Evolutionary conservation across 2,329 filamentous ascomycete species (phyloP).

Genomic region (Aspergillus ibericus): DNA sequence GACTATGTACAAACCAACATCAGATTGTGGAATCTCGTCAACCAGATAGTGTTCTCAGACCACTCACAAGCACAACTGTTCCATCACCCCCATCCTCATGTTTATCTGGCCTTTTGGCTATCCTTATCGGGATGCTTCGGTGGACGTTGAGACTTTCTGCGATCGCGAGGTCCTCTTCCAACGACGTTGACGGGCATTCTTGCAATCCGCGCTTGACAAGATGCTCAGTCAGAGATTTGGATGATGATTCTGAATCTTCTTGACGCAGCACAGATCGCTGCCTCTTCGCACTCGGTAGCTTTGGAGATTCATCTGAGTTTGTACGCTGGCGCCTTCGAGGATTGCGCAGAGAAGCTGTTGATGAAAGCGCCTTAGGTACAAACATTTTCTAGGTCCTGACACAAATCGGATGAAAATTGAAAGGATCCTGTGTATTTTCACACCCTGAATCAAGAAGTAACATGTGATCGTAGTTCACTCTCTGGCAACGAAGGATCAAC

Average conservation of each 20-base stretch:
- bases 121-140: constrained; percentile 39
- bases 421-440: not conserved
- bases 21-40: constrained; percentile 5
- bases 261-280: constrained; percentile 46
- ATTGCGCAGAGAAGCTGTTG: constrained; percentile 32
- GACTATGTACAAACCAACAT: constrained; percentile 54
- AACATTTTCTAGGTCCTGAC: constrained; percentile 34
- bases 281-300: constrained; percentile 48
- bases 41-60: not conserved
- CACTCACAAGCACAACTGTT: constrained; percentile 39
- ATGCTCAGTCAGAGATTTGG: constrained; percentile 20
- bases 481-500: not conserved
- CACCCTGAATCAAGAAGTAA: not conserved
- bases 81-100: constrained; percentile 31
- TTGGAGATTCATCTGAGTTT: constrained; percentile 47
- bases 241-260: constrained; percentile 32
- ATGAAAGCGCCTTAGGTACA: constrained; percentile 35
- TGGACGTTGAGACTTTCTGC: constrained; percentile 23
- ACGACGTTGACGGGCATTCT: constrained; percentile 12
- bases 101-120: constrained; percentile 39
- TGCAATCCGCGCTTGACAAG: constrained; percentile 19
- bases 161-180: constrained; percentile 14
- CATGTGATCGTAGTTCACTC: not conserved
- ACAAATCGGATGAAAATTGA: not conserved
- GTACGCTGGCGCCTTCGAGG: constrained; percentile 43